These are phyloP conservation scores for Blastobotrys proliferans DNA, from an alignment of 1,139 yeast genomes.

Conservation along the genomic window DNA sequence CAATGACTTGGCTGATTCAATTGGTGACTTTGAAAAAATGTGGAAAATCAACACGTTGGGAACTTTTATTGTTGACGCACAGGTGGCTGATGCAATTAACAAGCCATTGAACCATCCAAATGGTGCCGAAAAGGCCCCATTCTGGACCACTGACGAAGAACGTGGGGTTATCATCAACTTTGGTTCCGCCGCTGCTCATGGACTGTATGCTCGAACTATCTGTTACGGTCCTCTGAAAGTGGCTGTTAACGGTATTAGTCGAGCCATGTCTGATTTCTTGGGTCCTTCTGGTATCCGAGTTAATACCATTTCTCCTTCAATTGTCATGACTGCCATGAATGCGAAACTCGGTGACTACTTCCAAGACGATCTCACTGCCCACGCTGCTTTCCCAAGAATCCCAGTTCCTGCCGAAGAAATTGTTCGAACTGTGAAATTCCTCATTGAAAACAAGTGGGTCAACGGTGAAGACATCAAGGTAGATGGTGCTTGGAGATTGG, in stretches of 20 bases:
- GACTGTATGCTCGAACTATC: constrained; percentile 18
- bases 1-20: constrained; percentile 20
- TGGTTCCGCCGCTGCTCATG: constrained; percentile 20
- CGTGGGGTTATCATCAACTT: constrained; percentile 21
- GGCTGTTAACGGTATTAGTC: constrained; percentile 58
- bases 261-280: constrained; percentile 50
- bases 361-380: constrained; percentile 14
- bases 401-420: constrained; percentile 19
- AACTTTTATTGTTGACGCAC: constrained; percentile 21
- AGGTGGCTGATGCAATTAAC: constrained; percentile 21
- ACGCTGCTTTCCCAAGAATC: constrained; percentile 19
- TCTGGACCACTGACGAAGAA: constrained; percentile 22
- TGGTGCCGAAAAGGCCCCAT: constrained; percentile 14
- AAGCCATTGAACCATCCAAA: constrained; percentile 18
- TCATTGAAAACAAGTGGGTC: constrained; percentile 18
- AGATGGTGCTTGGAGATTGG: constrained; percentile 20
- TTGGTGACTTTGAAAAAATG: constrained; percentile 19
- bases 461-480: constrained; percentile 21
- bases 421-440: constrained; percentile 16
- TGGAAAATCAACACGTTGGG: constrained; percentile 20
- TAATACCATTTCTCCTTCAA: constrained; percentile 57
- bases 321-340: constrained; percentile 65
- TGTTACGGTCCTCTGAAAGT: constrained; percentile 43
- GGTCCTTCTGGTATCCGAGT: constrained; percentile 43
- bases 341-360: constrained; percentile 11